phyloP scores from a whole-genome alignment of 805 yeast genomes.

The Myxozyma neotropica region DNA sequence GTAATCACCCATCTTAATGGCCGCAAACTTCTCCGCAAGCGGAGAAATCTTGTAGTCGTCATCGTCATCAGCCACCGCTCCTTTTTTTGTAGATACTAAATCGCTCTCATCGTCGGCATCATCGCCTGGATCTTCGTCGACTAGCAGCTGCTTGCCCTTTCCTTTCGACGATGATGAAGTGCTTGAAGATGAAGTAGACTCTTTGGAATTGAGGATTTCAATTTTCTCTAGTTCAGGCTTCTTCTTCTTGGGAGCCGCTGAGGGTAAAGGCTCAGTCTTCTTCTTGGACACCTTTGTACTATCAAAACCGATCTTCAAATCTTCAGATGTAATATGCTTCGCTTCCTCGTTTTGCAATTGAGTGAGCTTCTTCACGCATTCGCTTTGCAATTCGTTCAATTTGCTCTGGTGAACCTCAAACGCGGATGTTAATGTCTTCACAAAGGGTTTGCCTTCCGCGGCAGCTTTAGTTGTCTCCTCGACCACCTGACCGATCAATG shows the following conservation, averaged over 20 bases:
- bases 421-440: slow-evolving; percentile 42
- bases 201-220: slow-evolving; percentile 43
- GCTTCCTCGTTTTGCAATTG: slow-evolving; percentile 71
- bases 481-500: slow-evolving; percentile 74
- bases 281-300: slow-evolving; percentile 73
- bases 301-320: slow-evolving; percentile 89
- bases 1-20: slow-evolving; percentile 54
- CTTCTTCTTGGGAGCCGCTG: slow-evolving; percentile 40
- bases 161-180: neutral
- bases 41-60: slow-evolving; percentile 50
- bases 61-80: too few relatives aligned
- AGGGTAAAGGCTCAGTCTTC: slow-evolving; percentile 36
- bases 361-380: slow-evolving; percentile 66
- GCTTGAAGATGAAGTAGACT: slow-evolving; percentile 13
- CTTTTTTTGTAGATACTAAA: neutral
- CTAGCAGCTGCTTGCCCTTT: slow-evolving; percentile 1
- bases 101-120: slow-evolving; percentile 14
- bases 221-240: slow-evolving; percentile 32
- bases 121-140: slow-evolving; percentile 14
- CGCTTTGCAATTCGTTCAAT: slow-evolving; percentile 64
- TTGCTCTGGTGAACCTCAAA: slow-evolving; percentile 66
- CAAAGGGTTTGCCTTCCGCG: slow-evolving; percentile 46
- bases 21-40: slow-evolving; percentile 67
- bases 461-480: slow-evolving; percentile 59
- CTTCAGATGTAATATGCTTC: slow-evolving; percentile 82